Base-by-base conservation (phyloP, 2,329 filamentous ascomycete genomes). In the Coleophoma crateriformis region DNA sequence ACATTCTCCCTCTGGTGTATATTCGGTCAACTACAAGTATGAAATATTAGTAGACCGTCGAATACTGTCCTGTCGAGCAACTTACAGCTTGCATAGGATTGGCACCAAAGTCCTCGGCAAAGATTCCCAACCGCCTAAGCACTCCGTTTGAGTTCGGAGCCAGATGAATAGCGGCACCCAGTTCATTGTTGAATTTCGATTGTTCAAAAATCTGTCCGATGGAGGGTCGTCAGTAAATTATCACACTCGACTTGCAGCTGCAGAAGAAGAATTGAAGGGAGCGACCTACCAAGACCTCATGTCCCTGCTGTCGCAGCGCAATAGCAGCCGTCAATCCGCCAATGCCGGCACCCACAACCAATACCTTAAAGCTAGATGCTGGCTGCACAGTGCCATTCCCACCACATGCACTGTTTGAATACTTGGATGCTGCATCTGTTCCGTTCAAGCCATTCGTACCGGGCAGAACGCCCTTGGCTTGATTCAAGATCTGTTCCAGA, bases 151-250 rank as follows among this genome's bases (percentile, higher is more conserved):
- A 69, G 55, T 87, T 87, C 0, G 82, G 79, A 0, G 78, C 75
- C 6, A 85, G 61, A 56, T 85, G 79, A n/a, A 85, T 72, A 0
- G 82, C 81, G 3, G 82, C 81, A 1, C 81, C 82, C 0, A 72
- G 67, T 61, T 84, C 81, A 47, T 69, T 73, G 19, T 75, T 73
- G 15, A 83, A 74, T 2, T 68, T 67, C 0, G 79, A 82, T 55
- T 79, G 74, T 57, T 84, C 81, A 45, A 72, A 77, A 0, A 82
- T 56, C 73, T 79, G 47, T 12, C 27, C 32, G n/a, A 14, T n/a
- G 20, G 7, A 38, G 35, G 7, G 12, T 12, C 15, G 4, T n/a
- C 7, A 38, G 14, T 17, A 12, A 2, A 7, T 38, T 17, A 13
- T 13, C 27, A 27, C 3, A 27, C 6, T 35, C 47, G 10, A 14